Evolutionary conservation across 768 basidiomycete genomes (phyloP), one percentile per base, ranked within the genome.

Genomic region (Chiua virens): DNA sequence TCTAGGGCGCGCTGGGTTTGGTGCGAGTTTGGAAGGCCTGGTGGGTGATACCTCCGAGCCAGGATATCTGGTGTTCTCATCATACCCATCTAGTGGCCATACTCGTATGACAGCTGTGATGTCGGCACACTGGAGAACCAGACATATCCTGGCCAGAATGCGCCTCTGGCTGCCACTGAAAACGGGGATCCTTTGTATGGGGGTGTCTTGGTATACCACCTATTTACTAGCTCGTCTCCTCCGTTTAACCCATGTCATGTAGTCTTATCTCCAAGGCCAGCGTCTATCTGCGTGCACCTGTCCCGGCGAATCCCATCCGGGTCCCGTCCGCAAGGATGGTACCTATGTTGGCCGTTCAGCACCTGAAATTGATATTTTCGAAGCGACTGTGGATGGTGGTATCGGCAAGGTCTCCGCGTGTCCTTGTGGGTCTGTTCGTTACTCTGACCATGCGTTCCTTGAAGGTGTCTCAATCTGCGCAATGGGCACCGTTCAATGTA

Each of bases 111-210:
- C 54, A 71, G 77, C 1, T 92, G 89, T 63, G 89, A 93, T 53
- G 75, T 89, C 3, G 91, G 90, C 3, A 91, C 89, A 2, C 75
- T 90, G 38, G 76, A 79, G 3, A 92, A 92, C 60, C 90, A 92
- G 62, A 85, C 87, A 11, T 61, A 73, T 47, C 73, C 76, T 8
- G 78, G 73, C 7, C 49, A 62, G 49, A 73, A 65, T 15, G 54
- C 58, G 13, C 86, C 86, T 11, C 52, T 72, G 4, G 75, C 76
- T 17, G 77, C 80, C 46, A 38, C 59, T 4, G 64, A 66, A 28
- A 65, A 68, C 18, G 75, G 75, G 21, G 76, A 78, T 52, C 71
- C 71, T 0, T 61, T 35, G 3, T 42, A 65, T 22, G 64, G 61
- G 21, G 57, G 45, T 34, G 67, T 59, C 30, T 56, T 68, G 53